Conservation (phyloP, 176 grass and related monocot species). For the Musa beccarii region DNA sequence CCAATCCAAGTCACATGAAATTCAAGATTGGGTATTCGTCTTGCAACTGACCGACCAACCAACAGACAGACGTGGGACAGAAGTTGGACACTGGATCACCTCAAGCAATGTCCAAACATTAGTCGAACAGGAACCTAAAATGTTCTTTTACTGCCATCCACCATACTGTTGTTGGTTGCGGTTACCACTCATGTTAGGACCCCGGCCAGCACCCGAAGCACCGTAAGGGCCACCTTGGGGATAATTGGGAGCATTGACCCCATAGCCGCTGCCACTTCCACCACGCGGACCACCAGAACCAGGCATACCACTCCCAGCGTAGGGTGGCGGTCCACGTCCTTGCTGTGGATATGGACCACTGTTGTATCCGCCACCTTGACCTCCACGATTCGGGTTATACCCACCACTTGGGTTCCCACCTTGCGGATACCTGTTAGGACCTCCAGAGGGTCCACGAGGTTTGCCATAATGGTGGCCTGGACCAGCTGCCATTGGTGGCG, state of each 20-base stretch:
- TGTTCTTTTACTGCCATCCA: constrained; percentile 41
- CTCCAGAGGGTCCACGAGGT: constrained; percentile 58
- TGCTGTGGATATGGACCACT: constrained; percentile 61
- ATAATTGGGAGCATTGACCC: constrained; percentile 48
- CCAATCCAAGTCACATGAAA: neutral
- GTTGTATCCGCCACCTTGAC: constrained; percentile 57
- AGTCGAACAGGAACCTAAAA: no score
- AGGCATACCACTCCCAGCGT: constrained; percentile 38
- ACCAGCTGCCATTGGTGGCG: constrained; percentile 50
- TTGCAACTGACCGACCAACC: neutral
- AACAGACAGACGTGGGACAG: no score
- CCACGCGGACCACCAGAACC: constrained; percentile 39
- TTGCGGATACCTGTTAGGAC: constrained; percentile 61
- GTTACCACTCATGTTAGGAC: constrained; percentile 40
- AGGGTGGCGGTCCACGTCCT: constrained; percentile 52
- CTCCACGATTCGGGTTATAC: constrained; percentile 58
- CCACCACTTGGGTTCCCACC: constrained; percentile 51
- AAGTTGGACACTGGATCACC: no score
- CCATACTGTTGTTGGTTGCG: constrained; percentile 76
- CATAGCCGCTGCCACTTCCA: constrained; percentile 36
- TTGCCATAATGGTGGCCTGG: constrained; percentile 77
- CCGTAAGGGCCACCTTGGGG: constrained; percentile 52
- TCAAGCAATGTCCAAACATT: no score
- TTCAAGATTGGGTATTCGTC: neutral
- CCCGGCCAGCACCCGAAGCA: constrained; percentile 52